A percentile compares a stretch with the other conserved stretches of the same genome.
Evolutionary conservation across 2,329 filamentous ascomycete species (phyloP).

Genomic region (Aureobasidium leucospermi): DNA sequence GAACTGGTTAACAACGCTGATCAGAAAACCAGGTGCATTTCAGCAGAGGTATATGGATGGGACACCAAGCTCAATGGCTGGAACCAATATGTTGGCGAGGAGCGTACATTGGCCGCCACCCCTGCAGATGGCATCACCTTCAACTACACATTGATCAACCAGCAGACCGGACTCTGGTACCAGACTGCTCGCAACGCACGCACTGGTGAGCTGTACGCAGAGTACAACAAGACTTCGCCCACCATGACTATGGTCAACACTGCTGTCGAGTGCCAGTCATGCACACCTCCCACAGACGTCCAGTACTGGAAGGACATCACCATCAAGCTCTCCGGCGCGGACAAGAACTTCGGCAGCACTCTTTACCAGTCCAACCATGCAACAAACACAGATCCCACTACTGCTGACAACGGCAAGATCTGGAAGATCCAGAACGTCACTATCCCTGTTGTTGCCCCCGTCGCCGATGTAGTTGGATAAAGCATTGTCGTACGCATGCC

Average conservation of each 20-base stretch:
- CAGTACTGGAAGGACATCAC: constrained; percentile 15
- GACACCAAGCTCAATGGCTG: constrained; percentile 13
- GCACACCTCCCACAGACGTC: constrained; percentile 1
- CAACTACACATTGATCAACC: constrained; percentile 23
- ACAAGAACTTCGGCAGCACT: constrained; percentile 11
- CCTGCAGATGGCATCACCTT: constrained; percentile 21
- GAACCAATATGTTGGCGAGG: constrained; percentile 21
- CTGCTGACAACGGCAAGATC: constrained; percentile 14
- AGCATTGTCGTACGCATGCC: too few relatives aligned
- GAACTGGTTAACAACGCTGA: not conserved
- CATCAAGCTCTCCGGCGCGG: constrained; percentile 11
- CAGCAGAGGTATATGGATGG: constrained; percentile 23
- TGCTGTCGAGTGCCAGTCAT: constrained; percentile 14
- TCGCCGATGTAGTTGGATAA: not conserved
- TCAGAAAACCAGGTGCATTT: constrained; percentile 16
- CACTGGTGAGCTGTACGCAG: not conserved
- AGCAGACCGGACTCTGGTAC: constrained; percentile 21
- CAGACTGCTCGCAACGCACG: constrained; percentile 14
- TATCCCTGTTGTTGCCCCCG: constrained; percentile 12
- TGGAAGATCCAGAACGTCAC: constrained; percentile 16
- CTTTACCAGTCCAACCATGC: constrained; percentile 6
- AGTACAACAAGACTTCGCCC: constrained; percentile 5
- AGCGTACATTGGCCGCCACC: constrained; percentile 19
- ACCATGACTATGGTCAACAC: constrained; percentile 12
- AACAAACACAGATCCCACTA: not conserved